phyloP scores from a whole-genome alignment of 2,329 filamentous ascomycete species.

The Pseudogymnoascus sp. region DNA sequence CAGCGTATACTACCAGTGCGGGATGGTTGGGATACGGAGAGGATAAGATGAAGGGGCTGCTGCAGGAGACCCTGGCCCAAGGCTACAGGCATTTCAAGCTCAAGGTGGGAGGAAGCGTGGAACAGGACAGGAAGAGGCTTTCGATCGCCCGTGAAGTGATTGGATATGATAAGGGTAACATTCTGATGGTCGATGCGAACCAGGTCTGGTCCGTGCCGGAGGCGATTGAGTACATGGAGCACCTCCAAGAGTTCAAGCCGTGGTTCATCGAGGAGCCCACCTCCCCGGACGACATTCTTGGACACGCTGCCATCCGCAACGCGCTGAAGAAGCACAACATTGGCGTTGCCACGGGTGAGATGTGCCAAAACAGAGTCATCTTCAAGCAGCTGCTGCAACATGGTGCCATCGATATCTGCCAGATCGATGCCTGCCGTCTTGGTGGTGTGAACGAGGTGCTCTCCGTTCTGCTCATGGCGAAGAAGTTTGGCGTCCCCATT shows the following conservation, averaged over 20 bases:
- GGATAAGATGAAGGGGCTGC: slow-evolving; percentile 68
- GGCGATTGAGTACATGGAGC: slow-evolving; percentile 75
- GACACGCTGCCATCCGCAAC: slow-evolving; percentile 73
- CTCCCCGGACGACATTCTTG: slow-evolving; percentile 76
- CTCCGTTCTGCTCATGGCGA: slow-evolving; percentile 57
- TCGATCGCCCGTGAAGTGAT: slow-evolving; percentile 68
- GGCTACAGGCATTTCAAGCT: slow-evolving; percentile 83
- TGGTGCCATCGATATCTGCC: slow-evolving; percentile 78
- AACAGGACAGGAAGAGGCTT: slow-evolving; percentile 61
- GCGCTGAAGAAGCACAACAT: slow-evolving; percentile 66
- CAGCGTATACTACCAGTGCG: slow-evolving; percentile 80
- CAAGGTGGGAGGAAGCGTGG: slow-evolving; percentile 69
- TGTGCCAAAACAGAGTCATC: slow-evolving; percentile 87
- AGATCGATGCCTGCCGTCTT: slow-evolving; percentile 80
- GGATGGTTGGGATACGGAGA: slow-evolving; percentile 83
- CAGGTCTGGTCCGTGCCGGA: slow-evolving; percentile 85
- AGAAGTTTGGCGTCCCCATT: slow-evolving; percentile 61
- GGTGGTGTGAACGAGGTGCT: slow-evolving; percentile 86
- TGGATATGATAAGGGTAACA: slow-evolving; percentile 71
- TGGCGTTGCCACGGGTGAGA: slow-evolving; percentile 82
- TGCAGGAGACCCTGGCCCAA: slow-evolving; percentile 62
- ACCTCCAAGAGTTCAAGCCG: slow-evolving; percentile 70
- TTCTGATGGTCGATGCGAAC: slow-evolving; percentile 87
- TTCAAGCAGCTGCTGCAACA: slow-evolving; percentile 82
- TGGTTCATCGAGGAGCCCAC: slow-evolving; percentile 95